Evolutionary conservation across 1,139 yeast genomes (phyloP).

Genomic region (Lodderomyces beijingensis): DNA sequence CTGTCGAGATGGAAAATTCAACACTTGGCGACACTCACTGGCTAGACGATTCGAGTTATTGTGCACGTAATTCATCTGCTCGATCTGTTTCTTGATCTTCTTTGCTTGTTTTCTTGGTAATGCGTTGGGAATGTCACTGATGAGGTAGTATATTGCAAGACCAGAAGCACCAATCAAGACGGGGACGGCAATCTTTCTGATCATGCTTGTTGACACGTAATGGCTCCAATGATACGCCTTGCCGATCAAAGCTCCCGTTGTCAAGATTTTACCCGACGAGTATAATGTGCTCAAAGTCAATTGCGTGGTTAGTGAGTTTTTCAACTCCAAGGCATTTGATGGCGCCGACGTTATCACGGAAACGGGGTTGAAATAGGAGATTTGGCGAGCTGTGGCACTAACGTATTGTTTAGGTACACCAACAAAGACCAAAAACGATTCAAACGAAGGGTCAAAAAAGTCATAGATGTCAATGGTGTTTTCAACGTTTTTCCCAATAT

Average conservation of each 20-base stretch:
- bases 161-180: conserved; percentile 50
- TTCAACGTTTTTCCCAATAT: conserved; percentile 53
- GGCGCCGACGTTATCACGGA: conserved; percentile 32
- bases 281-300: conserved; percentile 41
- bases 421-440: conserved; percentile 46
- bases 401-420: conserved; percentile 37
- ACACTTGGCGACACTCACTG: conserved; percentile 76
- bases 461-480: conserved; percentile 62
- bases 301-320: conserved; percentile 35
- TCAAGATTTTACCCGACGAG: conserved; percentile 41
- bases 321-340: conserved; percentile 26
- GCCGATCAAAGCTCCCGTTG: conserved; percentile 38
- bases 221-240: conserved; percentile 27
- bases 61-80: conserved; percentile 71
- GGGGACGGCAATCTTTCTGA: conserved; percentile 41
- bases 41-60: conserved; percentile 73
- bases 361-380: conserved; percentile 33
- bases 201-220: conserved; percentile 24
- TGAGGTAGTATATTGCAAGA: conserved; percentile 59
- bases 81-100: conserved; percentile 61
- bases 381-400: conserved; percentile 24
- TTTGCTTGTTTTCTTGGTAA: conserved; percentile 78
- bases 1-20: conserved; percentile 79
- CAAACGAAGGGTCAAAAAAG: conserved; percentile 71
- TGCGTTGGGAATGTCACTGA: conserved; percentile 83